phyloP scores from a whole-genome alignment of 2,329 filamentous ascomycete species.

The Penicillium sp. region DNA sequence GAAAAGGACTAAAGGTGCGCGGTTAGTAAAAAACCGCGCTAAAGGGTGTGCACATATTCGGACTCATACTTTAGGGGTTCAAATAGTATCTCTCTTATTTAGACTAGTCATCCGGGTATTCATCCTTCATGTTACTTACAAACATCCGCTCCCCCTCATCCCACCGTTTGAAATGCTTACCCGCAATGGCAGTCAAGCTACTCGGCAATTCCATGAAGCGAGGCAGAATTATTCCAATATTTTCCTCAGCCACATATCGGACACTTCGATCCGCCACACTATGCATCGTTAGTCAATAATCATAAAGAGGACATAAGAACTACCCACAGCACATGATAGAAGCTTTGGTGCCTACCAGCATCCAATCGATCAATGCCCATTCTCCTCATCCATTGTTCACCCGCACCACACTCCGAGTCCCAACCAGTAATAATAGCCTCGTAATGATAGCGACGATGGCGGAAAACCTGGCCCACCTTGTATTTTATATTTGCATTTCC shows the following conservation, averaged over 20 bases:
- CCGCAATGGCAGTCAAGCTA: constrained; percentile 65
- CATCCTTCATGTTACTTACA: constrained; percentile 76
- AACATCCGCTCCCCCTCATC: constrained; percentile 66
- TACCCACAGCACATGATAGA: constrained; percentile 84
- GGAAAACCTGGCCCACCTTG: constrained; percentile 78
- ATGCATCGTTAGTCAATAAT: constrained; percentile 20
- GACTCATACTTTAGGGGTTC: too few relatives aligned
- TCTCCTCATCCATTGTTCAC: constrained; percentile 62
- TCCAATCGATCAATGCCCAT: constrained; percentile 62
- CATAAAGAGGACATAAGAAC: not conserved
- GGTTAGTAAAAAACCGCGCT: too few relatives aligned
- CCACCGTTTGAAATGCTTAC: constrained; percentile 86
- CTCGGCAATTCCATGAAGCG: constrained; percentile 52
- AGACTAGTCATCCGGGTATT: constrained; percentile 77
- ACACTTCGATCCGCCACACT: constrained; percentile 67
- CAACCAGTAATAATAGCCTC: constrained; percentile 85
- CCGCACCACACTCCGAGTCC: constrained; percentile 61
- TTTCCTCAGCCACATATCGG: constrained; percentile 77
- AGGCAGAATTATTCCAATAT: constrained; percentile 63
- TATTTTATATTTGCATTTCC: constrained; percentile 56
- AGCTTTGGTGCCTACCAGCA: constrained; percentile 65
- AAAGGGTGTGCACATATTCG: too few relatives aligned
- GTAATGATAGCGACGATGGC: constrained; percentile 76
- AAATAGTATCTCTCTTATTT: not conserved
- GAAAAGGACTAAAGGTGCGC: too few relatives aligned